Evolutionary conservation across 78 protist genomes (phyloP).

Genomic region (Goniomonas avonlea): DNA sequence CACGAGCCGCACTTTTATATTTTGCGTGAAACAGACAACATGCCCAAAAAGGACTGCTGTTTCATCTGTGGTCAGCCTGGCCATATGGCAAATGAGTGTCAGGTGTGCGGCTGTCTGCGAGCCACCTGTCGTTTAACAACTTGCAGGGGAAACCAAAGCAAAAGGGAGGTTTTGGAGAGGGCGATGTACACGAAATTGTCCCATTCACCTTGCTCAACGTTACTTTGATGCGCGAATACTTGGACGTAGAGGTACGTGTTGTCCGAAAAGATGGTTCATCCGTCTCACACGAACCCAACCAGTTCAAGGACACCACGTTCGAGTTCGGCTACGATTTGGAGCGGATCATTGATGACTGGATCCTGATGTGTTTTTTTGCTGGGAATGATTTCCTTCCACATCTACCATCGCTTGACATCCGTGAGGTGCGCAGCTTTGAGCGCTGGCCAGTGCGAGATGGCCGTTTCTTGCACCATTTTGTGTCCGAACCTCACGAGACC

Average conservation of each 20-base stretch:
- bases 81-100: conserved; percentile 1
- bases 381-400: conserved; percentile 99
- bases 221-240: conserved; percentile 50
- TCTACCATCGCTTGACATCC: conserved; percentile 88
- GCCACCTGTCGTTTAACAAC: no score
- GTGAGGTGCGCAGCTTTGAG: no score
- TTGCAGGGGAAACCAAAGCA: no score
- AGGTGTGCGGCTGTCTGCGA: no score
- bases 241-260: conserved; percentile 36
- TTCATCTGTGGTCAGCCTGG: conserved; percentile 14
- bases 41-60: background rate
- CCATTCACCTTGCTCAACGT: conserved; percentile 39
- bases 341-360: conserved; percentile 90
- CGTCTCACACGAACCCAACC: background rate
- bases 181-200: no score
- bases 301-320: background rate
- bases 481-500: no score
- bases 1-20: conserved; percentile 94
- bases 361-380: conserved; percentile 86
- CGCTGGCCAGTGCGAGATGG: no score
- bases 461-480: no score
- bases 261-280: background rate
- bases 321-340: conserved; percentile 67
- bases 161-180: no score
- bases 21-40: conserved; percentile 72